phyloP scores from a whole-genome alignment of 352 stramenopile species.

The Phytopythium mirpurense region DNA sequence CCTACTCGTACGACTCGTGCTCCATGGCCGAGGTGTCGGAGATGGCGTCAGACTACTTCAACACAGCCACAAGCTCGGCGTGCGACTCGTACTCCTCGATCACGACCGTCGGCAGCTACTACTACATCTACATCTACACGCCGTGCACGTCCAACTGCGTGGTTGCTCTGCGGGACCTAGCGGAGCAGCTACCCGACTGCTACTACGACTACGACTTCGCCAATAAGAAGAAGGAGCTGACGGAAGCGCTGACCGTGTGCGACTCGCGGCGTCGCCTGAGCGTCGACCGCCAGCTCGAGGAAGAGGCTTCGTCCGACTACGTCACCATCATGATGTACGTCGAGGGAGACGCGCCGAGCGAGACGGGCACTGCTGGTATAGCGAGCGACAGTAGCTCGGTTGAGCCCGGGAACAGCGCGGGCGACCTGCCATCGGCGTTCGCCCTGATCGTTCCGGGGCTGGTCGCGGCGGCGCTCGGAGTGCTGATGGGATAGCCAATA shows the following conservation, averaged over 20 bases:
- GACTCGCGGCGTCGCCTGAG: conserved; percentile 1
- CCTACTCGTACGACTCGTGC: conserved; percentile 3
- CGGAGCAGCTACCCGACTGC: conserved; percentile 21
- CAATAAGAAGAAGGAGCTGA: conserved; percentile 27
- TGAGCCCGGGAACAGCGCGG: background rate
- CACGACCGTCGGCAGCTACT: background rate
- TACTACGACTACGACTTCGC: conserved; percentile 22
- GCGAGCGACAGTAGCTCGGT: background rate
- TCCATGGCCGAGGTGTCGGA: conserved; percentile 7
- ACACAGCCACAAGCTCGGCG: conserved; percentile 16
- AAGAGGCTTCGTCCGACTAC: background rate
- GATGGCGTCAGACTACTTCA: conserved; percentile 13
- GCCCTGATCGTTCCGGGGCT: background rate
- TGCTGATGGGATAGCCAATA: too few species aligned
- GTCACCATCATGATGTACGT: background rate
- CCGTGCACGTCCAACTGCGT: conserved; percentile 23
- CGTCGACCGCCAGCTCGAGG: background rate
- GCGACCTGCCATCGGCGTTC: too few species aligned
- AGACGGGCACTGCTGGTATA: background rate
- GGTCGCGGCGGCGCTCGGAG: background rate
- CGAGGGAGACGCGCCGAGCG: background rate
- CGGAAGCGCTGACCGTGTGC: conserved; percentile 2
- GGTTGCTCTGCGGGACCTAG: conserved; percentile 10
- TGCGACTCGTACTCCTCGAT: conserved; percentile 15
- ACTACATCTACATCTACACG: conserved; percentile 20